Evolutionary conservation across 2,329 filamentous ascomycete species (phyloP), one percentile per base, ranked within the genome.

Genomic region (Aspergillus persii): DNA sequence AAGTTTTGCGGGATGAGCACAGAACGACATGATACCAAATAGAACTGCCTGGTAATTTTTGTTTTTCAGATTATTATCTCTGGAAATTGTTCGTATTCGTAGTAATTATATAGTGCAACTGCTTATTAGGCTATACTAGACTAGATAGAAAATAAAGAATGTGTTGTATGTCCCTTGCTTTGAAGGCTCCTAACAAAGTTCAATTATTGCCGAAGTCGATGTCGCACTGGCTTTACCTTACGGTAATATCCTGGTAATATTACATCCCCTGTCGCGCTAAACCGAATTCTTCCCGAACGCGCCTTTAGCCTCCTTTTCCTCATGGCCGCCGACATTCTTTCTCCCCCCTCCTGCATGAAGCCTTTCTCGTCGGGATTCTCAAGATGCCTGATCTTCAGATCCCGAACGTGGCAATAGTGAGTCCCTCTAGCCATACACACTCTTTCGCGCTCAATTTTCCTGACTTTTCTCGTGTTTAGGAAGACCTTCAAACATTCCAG

Each of bases 401-500:
- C 39, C 76, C 76, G 49, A 65, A 64, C 26, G 69, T 78, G 44
- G 76, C 74, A 29, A 39, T 72, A 9, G 76, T 77, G 65, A 66
- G 69, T 57, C 6, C 12, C 15, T 11, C 18, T 7, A n/a, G 23
- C 18, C 2, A 9, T 6, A 12, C 4, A 49, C n/a, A 33, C 50
- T 62, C 50, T 23, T 6, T 2, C 50, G 31, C 41, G 23, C 12
- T 12, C 33, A 36, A 7, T 23, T 15, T 6, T 7, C 36, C 36
- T 41, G n/a, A 41, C 36, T 41, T 41, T n/a, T 41, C 36, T 11
- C 36, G 11, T 33, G 11, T 8, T 61, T 54, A 89, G 87, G 78
- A 83, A 71, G 87, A 90, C 48, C 75, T 89, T 33, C 70, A 76
- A 55, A 76, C 76, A 30, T 90, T 90, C 67, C 82, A 86, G 62